These are phyloP conservation scores for Jatropha podagrica DNA, from an alignment of 441 rosid genomes.

Conservation along the genomic window DNA sequence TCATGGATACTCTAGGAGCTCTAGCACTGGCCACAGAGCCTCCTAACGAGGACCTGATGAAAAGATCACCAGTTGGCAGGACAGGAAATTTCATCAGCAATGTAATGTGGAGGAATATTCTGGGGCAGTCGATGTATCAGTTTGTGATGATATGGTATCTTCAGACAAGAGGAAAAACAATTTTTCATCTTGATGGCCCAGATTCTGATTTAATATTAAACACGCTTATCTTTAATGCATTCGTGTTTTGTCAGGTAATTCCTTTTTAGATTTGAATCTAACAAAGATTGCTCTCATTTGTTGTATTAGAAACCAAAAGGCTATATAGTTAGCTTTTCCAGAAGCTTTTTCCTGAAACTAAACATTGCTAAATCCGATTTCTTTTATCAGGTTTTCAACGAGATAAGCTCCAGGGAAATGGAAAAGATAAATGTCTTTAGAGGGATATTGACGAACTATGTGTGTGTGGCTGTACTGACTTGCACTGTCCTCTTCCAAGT, in stretches of 20 bases:
- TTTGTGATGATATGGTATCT: conserved; percentile 53
- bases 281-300: not conserved
- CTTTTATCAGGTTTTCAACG: conserved; percentile 64
- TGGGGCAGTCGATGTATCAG: conserved; percentile 68
- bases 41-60: conserved; percentile 69
- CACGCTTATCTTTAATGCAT: conserved; percentile 72
- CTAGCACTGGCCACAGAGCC: conserved; percentile 79
- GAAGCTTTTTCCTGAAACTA: not conserved
- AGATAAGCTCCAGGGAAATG: conserved; percentile 76
- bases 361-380: conserved; percentile 2
- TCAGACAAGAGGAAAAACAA: conserved; percentile 56
- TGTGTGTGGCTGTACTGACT: conserved; percentile 56
- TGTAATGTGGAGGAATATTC: conserved; percentile 75
- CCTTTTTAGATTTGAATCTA: conserved; percentile 6
- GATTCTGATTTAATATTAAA: conserved; percentile 59
- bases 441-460: conserved; percentile 56
- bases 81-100: conserved; percentile 65
- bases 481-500: conserved; percentile 63
- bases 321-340: not conserved
- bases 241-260: conserved; percentile 74
- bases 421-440: conserved; percentile 73
- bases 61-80: conserved; percentile 65
- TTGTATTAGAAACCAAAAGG: not conserved
- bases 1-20: conserved; percentile 89
- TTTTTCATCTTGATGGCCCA: conserved; percentile 48